Evolutionary conservation across 129 eudicot genomes (phyloP).

Genomic region (carrot (Daucus carota)): DNA sequence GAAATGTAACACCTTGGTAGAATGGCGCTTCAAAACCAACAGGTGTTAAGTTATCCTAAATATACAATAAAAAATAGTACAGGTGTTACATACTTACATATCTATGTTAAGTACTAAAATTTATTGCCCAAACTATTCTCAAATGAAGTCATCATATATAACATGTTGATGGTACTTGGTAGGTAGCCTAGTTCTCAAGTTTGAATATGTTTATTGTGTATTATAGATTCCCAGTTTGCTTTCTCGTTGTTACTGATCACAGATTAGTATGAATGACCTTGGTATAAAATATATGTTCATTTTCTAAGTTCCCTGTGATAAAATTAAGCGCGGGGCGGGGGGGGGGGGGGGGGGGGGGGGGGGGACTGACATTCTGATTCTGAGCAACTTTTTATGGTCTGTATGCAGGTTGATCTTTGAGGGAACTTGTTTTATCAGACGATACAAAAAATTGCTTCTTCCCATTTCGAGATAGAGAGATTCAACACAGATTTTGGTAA

Average conservation of each 20-base stretch:
- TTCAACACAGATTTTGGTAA: neutral
- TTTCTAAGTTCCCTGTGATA: neutral
- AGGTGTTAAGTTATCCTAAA: too few species aligned
- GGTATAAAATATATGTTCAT: neutral
- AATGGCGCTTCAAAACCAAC: too few species aligned
- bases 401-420: neutral
- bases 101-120: too few species aligned
- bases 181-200: too few species aligned
- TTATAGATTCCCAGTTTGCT: too few species aligned
- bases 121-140: too few species aligned
- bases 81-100: too few species aligned
- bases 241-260: neutral
- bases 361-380: neutral
- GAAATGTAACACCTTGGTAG: too few species aligned
- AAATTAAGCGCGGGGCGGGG: neutral
- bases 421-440: neutral
- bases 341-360: neutral
- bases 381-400: neutral
- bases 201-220: too few species aligned
- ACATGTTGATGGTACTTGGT: too few species aligned
- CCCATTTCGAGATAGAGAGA: slow-evolving; percentile 1
- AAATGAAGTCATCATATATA: too few species aligned
- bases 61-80: too few species aligned
- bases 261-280: neutral
- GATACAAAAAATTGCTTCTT: neutral